Evolutionary conservation across 257 asterid species (phyloP).

Genomic region (Henckelia pumila): DNA sequence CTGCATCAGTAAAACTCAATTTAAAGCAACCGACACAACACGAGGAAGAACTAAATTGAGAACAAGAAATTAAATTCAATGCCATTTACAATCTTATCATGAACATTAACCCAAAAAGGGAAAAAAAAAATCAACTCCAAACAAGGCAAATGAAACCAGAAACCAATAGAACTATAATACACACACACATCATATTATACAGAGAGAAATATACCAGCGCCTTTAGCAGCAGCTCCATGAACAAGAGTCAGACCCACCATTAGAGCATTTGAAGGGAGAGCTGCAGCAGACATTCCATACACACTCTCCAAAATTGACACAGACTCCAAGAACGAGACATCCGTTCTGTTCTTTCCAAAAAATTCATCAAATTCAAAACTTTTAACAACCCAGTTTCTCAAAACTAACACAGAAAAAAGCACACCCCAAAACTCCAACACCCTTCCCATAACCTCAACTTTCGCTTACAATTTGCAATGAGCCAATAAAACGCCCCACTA

Average conservation of each 20-base stretch:
- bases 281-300: slow-evolving; percentile 44
- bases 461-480: background rate
- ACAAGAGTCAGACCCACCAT: slow-evolving; percentile 73
- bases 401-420: slow-evolving; percentile 25
- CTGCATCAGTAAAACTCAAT: background rate
- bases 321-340: slow-evolving; percentile 39
- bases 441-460: slow-evolving; percentile 27
- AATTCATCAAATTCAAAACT: slow-evolving; percentile 49
- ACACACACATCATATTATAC: background rate
- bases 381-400: slow-evolving; percentile 33
- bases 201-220: slow-evolving; percentile 54
- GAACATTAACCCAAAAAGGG: background rate
- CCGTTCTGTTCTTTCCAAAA: slow-evolving; percentile 40
- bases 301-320: slow-evolving; percentile 39
- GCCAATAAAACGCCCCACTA: background rate
- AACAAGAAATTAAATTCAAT: background rate
- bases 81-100: background rate
- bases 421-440: slow-evolving; percentile 24
- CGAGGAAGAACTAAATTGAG: too few species aligned
- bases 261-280: slow-evolving; percentile 42
- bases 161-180: background rate
- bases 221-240: slow-evolving; percentile 77
- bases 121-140: too few species aligned
- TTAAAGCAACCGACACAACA: background rate
- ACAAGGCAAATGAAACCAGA: background rate